Conservation (phyloP, 1,139 yeast species). For the Zygosaccharomyces pseudobailii region DNA sequence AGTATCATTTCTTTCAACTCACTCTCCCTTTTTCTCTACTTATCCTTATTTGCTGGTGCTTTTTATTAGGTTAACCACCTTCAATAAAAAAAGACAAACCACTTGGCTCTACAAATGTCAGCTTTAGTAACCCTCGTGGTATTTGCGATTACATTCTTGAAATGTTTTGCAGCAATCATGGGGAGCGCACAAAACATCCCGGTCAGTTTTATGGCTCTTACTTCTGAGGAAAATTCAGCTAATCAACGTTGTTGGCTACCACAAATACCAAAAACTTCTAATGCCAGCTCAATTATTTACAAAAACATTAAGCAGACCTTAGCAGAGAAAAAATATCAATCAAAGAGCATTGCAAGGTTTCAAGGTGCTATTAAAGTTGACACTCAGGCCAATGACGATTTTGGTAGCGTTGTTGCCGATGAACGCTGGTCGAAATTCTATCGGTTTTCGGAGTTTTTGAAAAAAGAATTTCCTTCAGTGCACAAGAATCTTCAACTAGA, state of each 20-base stretch:
- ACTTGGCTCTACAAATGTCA: not conserved
- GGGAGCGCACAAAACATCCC: not conserved
- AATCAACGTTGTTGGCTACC: conserved; percentile 1
- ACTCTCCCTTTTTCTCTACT: not conserved
- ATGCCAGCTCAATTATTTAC: not conserved
- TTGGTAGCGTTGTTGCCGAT: conserved; percentile 3
- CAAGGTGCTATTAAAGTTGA: conserved; percentile 3
- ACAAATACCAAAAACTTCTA: conserved; percentile 1
- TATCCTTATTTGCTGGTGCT: not conserved
- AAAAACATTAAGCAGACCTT: conserved; percentile 1
- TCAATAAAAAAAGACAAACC: not conserved
- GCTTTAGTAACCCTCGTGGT: not conserved
- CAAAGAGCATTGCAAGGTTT: conserved; percentile 4
- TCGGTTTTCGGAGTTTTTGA: conserved; percentile 4
- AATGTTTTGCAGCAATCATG: not conserved
- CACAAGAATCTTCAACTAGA: conserved; percentile 1
- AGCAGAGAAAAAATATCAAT: not conserved
- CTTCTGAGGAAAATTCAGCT: not conserved
- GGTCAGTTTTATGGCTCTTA: not conserved
- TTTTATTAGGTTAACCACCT: not conserved
- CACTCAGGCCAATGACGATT: conserved; percentile 5
- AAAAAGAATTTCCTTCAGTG: conserved; percentile 12
- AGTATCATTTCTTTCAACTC: not conserved
- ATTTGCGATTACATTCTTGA: not conserved
- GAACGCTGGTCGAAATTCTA: conserved; percentile 7